phyloP scores from a whole-genome alignment of 306 rosid species.

The Mimosa bimucronata region DNA sequence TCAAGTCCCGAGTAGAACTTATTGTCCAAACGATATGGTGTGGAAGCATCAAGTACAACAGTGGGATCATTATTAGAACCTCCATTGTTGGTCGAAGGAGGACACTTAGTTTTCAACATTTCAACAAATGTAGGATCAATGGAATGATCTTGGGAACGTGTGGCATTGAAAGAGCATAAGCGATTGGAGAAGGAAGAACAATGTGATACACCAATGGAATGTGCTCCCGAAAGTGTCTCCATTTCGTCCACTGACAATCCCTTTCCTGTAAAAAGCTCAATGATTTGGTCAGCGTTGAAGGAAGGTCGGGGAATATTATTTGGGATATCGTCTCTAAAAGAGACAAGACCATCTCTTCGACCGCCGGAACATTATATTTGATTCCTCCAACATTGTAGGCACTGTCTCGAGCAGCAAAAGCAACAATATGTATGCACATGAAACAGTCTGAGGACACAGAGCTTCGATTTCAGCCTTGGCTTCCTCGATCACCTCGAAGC shows the following conservation, averaged over 20 bases:
- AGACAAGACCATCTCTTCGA: conserved; percentile 10
- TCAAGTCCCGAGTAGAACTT: background rate
- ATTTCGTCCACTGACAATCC: background rate
- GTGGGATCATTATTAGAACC: background rate
- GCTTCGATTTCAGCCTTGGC: conserved; percentile 48
- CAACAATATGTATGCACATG: conserved; percentile 32
- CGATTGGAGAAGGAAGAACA: conserved; percentile 13
- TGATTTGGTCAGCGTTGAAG: background rate
- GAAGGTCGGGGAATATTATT: background rate
- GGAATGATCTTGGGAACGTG: conserved; percentile 37
- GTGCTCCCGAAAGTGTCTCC: background rate
- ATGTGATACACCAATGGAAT: background rate
- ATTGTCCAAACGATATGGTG: background rate
- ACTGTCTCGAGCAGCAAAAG: conserved; percentile 14
- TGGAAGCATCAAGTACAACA: background rate
- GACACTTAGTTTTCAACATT: conserved; percentile 43
- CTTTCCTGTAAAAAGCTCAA: background rate
- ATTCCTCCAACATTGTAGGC: background rate
- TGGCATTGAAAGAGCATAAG: conserved; percentile 6
- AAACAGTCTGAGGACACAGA: conserved; percentile 43
- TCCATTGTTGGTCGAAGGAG: background rate
- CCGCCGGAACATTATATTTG: background rate
- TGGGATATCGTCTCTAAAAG: background rate
- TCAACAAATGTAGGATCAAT: conserved; percentile 11
- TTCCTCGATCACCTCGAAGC: conserved; percentile 52